Conservation (phyloP, 2,329 filamentous ascomycete species). For the Aspergillus bombycis region DNA sequence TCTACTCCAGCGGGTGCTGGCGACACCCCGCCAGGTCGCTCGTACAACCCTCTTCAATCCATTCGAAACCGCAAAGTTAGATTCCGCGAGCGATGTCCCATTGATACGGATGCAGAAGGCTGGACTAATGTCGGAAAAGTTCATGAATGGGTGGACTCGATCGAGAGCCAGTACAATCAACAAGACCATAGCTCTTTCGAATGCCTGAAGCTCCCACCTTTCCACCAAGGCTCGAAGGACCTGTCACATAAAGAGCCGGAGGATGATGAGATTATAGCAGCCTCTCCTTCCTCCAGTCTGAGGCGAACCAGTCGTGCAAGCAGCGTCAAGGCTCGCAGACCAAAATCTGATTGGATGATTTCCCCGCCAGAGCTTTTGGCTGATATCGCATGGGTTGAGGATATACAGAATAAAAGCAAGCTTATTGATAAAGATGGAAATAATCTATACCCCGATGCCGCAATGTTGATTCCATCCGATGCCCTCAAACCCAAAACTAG, state of each 20-base stretch:
- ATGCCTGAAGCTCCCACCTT: constrained; percentile 48
- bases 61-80: constrained; percentile 88
- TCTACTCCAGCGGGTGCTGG: constrained; percentile 32
- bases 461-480: constrained; percentile 26
- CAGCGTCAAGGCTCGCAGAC: constrained; percentile 66
- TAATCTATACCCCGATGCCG: constrained; percentile 60
- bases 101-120: constrained; percentile 74
- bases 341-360: constrained; percentile 82
- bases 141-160: constrained; percentile 73
- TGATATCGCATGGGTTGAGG: constrained; percentile 88
- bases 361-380: constrained; percentile 84
- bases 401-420: constrained; percentile 74
- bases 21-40: constrained; percentile 59
- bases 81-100: constrained; percentile 72
- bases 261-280: constrained; percentile 29
- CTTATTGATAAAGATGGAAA: constrained; percentile 80
- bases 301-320: constrained; percentile 45
- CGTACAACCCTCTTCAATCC: constrained; percentile 90
- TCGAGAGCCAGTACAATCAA: constrained; percentile 55
- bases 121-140: constrained; percentile 76
- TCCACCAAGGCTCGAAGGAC: constrained; percentile 32
- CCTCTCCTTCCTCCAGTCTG: constrained; percentile 46
- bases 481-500: constrained; percentile 15
- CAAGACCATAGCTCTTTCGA: constrained; percentile 51
- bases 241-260: constrained; percentile 21